Evolutionary conservation across 1,284 basidiomycete genomes (phyloP).

Genomic region (Dichomitus squalens): DNA sequence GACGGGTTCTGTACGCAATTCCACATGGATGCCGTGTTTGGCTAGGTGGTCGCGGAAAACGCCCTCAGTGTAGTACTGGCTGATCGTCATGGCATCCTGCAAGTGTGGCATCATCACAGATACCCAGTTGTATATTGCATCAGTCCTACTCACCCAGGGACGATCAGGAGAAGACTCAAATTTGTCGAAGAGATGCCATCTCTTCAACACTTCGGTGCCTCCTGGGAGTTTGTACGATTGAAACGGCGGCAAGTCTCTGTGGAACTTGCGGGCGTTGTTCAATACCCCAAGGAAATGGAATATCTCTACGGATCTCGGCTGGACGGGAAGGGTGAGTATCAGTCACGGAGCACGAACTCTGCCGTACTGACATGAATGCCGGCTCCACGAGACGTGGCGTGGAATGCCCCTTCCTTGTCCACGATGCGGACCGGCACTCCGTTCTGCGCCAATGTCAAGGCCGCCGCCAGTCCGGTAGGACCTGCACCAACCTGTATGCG

Average conservation of each 20-base stretch:
- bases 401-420: constrained; percentile 3
- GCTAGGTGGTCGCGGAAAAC: constrained; percentile 35
- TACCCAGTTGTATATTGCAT: neutral
- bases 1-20: constrained; percentile 33
- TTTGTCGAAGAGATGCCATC: constrained; percentile 12
- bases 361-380: constrained; percentile 4
- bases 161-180: constrained; percentile 18
- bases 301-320: constrained; percentile 26
- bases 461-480: constrained; percentile 5
- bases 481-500: neutral
- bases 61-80: constrained; percentile 32
- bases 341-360: too few species aligned
- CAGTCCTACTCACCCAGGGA: constrained; percentile 24
- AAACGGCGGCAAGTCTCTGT: neutral
- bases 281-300: constrained; percentile 24
- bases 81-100: constrained; percentile 15
- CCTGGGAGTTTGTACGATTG: constrained; percentile 23
- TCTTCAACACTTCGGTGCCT: constrained; percentile 15
- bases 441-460: constrained; percentile 13
- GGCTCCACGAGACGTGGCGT: constrained; percentile 1
- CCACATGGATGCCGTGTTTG: constrained; percentile 30
- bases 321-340: neutral
- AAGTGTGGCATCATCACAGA: too few species aligned
- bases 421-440: constrained; percentile 10
- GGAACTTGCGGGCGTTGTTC: constrained; percentile 8